These are phyloP conservation scores for Setaria viridis DNA, from an alignment of 202 grass and related monocot species.

Conservation along the genomic window DNA sequence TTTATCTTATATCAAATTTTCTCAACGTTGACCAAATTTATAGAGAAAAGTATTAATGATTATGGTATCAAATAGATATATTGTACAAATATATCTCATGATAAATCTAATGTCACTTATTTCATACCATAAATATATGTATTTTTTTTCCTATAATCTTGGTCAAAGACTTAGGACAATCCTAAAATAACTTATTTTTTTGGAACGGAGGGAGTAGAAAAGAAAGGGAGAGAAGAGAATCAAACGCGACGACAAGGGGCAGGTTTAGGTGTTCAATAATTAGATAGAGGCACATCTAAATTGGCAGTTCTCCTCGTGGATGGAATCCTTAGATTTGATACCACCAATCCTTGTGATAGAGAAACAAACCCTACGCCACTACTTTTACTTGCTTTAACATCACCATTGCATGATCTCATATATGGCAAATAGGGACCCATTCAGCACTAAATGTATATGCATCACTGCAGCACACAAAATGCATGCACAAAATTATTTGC, in stretches of 20 bases:
- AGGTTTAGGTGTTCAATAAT: constrained; percentile 41
- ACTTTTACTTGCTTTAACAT: constrained; percentile 26
- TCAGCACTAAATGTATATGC: neutral
- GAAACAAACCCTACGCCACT: constrained; percentile 34
- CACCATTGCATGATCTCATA: constrained; percentile 33
- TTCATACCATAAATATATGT: no score
- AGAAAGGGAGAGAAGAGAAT: constrained; percentile 17
- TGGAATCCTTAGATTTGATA: constrained; percentile 47
- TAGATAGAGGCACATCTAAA: neutral
- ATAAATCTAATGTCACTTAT: no score
- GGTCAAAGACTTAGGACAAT: no score
- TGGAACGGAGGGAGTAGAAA: neutral
- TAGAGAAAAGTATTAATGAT: neutral
- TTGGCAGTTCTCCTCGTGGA: constrained; percentile 40
- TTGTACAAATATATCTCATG: no score
- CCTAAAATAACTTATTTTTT: no score
- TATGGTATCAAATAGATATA: no score
- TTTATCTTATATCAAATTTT: no score
- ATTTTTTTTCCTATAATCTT: no score
- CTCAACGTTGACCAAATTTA: no score
- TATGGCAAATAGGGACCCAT: constrained; percentile 2
- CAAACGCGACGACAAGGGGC: constrained; percentile 35
- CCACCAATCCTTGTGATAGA: constrained; percentile 42
- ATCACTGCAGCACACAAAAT: neutral
- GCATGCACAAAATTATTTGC: no score